Evolutionary conservation across 768 basidiomycete species (phyloP), one percentile per base, ranked within the genome.

Genomic region (Phaeotremella skinneri): DNA sequence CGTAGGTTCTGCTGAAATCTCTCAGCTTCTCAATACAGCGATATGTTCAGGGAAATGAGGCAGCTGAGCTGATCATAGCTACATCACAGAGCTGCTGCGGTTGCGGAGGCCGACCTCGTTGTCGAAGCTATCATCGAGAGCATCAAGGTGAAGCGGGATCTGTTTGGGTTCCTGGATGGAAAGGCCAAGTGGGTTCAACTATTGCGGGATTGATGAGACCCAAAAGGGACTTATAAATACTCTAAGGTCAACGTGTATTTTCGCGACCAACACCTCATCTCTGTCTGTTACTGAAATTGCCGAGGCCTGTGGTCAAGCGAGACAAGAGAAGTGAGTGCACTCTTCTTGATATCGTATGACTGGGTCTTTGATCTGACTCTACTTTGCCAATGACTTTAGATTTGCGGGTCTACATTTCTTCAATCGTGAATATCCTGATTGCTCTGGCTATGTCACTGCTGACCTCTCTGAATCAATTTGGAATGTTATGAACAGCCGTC

Each of bases 81-180:
- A 13, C 50, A 7, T 25, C 17, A 25, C 30, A 76, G 75, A 2
- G 64, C 29, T 1, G 67, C 72, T 41, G 78, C 78, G 0, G 79
- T 79, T 3, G 49, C 69, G 4, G 48, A 69, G 0, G 62, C 77
- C 1, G 79, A 81, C 59, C 58, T 80, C 34, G 79, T 81, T 31
- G 69, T 81, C 27, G 80, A 81, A 64, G 80, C 80, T 4, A 80
- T 81, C 52, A 78, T 81, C 56, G 80, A 81, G 58, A 73, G 73
- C 56, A 58, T 81, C 49, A 72, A 76, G 57, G 73, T 78, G 49
- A 80, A 81, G 65, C 67, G 78, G 37, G 77, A 79, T 43, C 62
- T 81, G 43, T 80, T 81, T 53, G 64, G 64, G 0, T 67, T 76
- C 54, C 57, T 81, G 9, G 80, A 81, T 58, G 50, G 37, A 4